Percentiles rank a stretch among this genome's conserved stretches.
Evolutionary conservation across 306 rosid genomes (phyloP).

Genomic region (Castanopsis chinensis): DNA sequence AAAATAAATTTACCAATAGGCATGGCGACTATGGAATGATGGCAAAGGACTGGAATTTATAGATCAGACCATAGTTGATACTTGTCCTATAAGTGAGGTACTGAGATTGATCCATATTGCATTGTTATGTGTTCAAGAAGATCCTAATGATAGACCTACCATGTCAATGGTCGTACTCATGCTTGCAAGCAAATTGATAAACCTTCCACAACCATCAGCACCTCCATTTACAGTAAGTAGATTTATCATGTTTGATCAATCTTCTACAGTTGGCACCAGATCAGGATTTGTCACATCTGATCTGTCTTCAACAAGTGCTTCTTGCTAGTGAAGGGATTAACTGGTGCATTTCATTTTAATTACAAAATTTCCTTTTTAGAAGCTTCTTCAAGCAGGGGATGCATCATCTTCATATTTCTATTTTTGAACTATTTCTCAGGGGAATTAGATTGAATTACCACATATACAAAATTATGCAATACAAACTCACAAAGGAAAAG

Average conservation of each 20-base stretch:
- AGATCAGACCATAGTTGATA: constrained; percentile 14
- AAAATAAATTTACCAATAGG: constrained; percentile 22
- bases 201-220: constrained; percentile 20
- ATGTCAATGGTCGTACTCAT: constrained; percentile 29
- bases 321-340: not conserved
- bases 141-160: constrained; percentile 28
- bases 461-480: not conserved
- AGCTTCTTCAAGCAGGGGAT: not conserved
- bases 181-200: constrained; percentile 20
- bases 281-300: not conserved
- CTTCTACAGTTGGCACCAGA: not conserved
- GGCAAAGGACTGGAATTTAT: constrained; percentile 22
- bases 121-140: constrained; percentile 35
- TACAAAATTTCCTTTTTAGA: not conserved
- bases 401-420: not conserved
- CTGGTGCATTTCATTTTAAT: not conserved
- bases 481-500: not conserved
- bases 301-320: not conserved
- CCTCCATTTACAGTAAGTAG: constrained; percentile 29
- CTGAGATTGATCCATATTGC: constrained; percentile 42
- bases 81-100: constrained; percentile 10
- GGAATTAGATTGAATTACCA: not conserved
- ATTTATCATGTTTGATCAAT: not conserved
- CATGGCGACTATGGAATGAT: constrained; percentile 28
- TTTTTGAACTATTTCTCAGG: not conserved